A percentile compares a stretch with the other conserved stretches of the same genome.
phyloP scores from a whole-genome alignment of 192 early-diverging fungal genomes.

The Coemansia sp. region DNA sequence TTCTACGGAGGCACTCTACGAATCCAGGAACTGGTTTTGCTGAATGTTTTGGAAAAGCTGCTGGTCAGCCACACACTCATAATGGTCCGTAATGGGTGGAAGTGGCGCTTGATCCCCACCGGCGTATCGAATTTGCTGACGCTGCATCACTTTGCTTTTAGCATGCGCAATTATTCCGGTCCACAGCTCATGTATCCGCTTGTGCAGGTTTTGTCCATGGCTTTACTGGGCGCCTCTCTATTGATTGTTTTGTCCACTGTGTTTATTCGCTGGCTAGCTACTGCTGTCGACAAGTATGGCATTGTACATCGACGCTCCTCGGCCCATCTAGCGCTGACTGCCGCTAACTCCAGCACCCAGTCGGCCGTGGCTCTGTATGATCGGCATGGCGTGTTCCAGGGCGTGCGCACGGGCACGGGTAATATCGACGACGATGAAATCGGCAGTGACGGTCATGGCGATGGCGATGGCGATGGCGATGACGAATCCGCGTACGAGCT shows the following conservation, averaged over 20 bases:
- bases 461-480: conserved; percentile 12
- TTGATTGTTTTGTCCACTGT: conserved; percentile 36
- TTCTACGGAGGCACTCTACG: conserved; percentile 44
- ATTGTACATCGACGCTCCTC: conserved; percentile 1
- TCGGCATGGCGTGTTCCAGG: conserved; percentile 33
- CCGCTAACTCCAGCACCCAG: background rate
- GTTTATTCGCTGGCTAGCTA: conserved; percentile 27
- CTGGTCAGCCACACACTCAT: conserved; percentile 27
- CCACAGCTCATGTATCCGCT: conserved; percentile 33
- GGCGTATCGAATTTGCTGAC: conserved; percentile 19
- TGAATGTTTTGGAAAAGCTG: conserved; percentile 29
- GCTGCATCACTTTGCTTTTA: conserved; percentile 40
- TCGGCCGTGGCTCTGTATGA: conserved; percentile 24
- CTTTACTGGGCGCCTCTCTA: conserved; percentile 18
- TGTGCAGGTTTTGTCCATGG: conserved; percentile 43
- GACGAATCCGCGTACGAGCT: conserved; percentile 24
- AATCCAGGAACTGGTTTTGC: conserved; percentile 43
- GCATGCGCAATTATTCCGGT: conserved; percentile 18
- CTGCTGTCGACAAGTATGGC: conserved; percentile 22
- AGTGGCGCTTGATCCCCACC: conserved; percentile 46
- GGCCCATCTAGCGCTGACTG: conserved; percentile 1
- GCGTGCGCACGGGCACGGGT: background rate
- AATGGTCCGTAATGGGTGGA: conserved; percentile 34
- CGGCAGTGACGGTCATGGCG: background rate
- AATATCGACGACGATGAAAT: conserved; percentile 4